phyloP scores from a whole-genome alignment of 768 basidiomycete genomes.

The Dictyophora rubrovolvata region DNA sequence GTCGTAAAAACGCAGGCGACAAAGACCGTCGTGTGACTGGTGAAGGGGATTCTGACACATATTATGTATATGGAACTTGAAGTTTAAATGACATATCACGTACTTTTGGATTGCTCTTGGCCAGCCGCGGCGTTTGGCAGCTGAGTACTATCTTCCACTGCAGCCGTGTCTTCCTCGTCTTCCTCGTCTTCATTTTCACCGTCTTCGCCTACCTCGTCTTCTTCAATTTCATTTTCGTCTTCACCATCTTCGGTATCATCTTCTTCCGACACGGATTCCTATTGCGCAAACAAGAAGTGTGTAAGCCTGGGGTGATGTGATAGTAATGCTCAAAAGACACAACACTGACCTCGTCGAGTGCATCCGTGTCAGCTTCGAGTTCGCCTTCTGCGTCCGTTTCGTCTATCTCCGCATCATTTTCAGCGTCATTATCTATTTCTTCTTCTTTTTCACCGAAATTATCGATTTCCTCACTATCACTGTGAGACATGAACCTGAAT shows the following conservation, averaged over 20 bases:
- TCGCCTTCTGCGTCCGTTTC: conserved; percentile 43
- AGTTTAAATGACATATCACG: background rate
- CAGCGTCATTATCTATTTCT: conserved; percentile 38
- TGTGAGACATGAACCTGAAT: conserved; percentile 33
- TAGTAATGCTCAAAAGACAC: background rate
- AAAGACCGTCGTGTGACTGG: conserved; percentile 25
- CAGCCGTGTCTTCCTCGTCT: conserved; percentile 28
- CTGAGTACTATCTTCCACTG: conserved; percentile 31
- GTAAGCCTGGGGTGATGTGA: conserved; percentile 2
- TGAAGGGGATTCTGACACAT: conserved; percentile 7
- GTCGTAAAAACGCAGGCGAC: conserved; percentile 48
- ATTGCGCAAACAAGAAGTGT: conserved; percentile 7
- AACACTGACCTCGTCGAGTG: conserved; percentile 49
- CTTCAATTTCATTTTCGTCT: conserved; percentile 17
- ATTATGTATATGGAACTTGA: background rate
- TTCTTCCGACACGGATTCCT: conserved; percentile 55
- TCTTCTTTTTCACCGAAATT: conserved; percentile 28
- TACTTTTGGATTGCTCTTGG: conserved; percentile 14
- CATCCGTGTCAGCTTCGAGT: conserved; percentile 42
- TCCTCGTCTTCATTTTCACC: conserved; percentile 37
- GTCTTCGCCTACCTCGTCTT: conserved; percentile 12
- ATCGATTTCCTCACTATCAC: conserved; percentile 48
- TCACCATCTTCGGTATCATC: conserved; percentile 20
- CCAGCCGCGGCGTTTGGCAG: conserved; percentile 22
- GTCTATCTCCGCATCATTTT: conserved; percentile 51